These are phyloP conservation scores for Eucalyptus cladocalyx DNA, from an alignment of 345 rosid species.

Conservation along the genomic window DNA sequence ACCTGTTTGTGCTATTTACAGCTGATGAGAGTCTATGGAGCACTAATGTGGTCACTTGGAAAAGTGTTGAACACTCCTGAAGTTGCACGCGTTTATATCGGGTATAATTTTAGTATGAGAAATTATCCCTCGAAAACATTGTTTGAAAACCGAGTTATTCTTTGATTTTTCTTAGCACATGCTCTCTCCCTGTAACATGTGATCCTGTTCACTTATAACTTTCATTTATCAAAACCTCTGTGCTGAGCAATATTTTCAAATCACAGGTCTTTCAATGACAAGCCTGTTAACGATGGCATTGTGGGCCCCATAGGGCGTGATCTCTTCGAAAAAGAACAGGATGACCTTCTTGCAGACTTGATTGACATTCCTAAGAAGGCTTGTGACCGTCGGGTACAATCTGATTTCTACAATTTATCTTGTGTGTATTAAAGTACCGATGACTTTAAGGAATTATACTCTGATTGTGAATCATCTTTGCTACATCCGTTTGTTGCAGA, in stretches of 20 bases:
- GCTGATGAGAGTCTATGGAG: constrained; percentile 98
- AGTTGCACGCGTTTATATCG: constrained; percentile 84
- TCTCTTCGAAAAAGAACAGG: constrained; percentile 87
- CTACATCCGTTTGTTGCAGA: constrained; percentile 17
- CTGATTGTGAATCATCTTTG: background rate
- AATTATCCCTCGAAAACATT: background rate
- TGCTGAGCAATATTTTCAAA: background rate
- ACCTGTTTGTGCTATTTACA: background rate
- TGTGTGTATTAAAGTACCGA: background rate
- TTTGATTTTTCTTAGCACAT: background rate
- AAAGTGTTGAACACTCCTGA: constrained; percentile 91
- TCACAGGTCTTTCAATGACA: constrained; percentile 83
- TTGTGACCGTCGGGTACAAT: constrained; percentile 67
- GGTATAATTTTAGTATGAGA: constrained; percentile 25
- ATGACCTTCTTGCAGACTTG: constrained; percentile 64
- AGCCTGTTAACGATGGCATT: constrained; percentile 42
- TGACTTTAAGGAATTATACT: background rate
- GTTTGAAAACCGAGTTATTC: background rate
- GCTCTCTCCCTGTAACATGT: background rate
- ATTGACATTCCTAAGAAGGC: constrained; percentile 83
- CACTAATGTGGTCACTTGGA: constrained; percentile 97
- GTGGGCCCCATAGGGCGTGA: constrained; percentile 67
- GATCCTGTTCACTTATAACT: background rate
- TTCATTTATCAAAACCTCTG: background rate
- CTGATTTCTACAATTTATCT: background rate